Evolutionary conservation across 1,139 yeast genomes (phyloP), one percentile per base, ranked within the genome.

Genomic region (Kodamaea ohmeri): DNA sequence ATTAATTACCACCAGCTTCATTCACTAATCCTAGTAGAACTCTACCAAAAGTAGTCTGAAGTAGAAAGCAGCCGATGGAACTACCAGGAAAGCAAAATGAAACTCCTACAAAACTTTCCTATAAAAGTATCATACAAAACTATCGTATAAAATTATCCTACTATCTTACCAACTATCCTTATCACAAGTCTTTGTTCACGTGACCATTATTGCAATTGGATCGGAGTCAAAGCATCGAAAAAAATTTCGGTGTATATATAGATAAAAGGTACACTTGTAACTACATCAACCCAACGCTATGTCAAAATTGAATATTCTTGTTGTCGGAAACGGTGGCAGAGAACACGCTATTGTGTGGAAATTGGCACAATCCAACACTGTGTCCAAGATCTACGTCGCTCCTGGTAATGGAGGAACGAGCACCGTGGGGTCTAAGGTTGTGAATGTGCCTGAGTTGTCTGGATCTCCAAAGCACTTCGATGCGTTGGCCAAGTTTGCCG

Each of bases 291-390:
- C 22, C 16, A 29, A 20, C 25, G 14, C 34, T 13, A 49, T 51
- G 54, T 42, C 54, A 29, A 36, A 36, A 32, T 47, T 79, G 61
- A 88, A 85, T 60, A 68, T 92, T 50, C 81, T 94, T 47, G 83
- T 94, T 48, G 76, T 94, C 52, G 99, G 99, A 55, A 89, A 86
- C 67, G 99, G 99, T 57, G 99, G 98, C 52, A 89, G 99, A 72
- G 99, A 94, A 65, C 97, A 92, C 62, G 97, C 98, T 39, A 75
- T 94, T 48, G 85, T 88, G 14, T 90, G 97, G 97, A 86, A 84
- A 58, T 76, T 94, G 50, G 70, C 85, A 30, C 94, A 88, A 63
- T 87, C 96, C 22, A 65, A 78, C 27, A 63, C 77, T 28, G 96
- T 89, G 32, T 66, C 68, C 45, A 75, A 77, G 46, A 83, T 94